Evolutionary conservation across 2,329 filamentous ascomycete genomes (phyloP).

Genomic region (Fusarium camptoceras): DNA sequence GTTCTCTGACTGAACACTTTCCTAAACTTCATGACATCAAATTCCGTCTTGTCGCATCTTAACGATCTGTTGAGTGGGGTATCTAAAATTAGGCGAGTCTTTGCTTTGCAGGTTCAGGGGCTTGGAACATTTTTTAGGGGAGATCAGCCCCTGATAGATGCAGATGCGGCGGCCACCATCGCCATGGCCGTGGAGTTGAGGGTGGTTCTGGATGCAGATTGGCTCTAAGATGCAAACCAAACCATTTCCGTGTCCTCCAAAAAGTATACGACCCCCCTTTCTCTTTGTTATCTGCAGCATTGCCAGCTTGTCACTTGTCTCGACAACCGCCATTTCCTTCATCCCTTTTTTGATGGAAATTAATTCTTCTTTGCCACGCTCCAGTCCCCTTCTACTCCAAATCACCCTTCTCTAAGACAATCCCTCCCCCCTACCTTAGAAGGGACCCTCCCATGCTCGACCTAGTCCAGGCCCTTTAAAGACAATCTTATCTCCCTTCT

Average conservation of each 20-base stretch:
- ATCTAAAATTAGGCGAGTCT: conserved; percentile 41
- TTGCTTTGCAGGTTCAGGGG: conserved; percentile 3
- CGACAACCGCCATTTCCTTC: conserved; percentile 11
- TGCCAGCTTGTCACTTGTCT: conserved; percentile 18
- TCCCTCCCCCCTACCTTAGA: conserved; percentile 22
- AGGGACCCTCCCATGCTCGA: conserved; percentile 40
- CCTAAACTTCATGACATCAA: conserved; percentile 34
- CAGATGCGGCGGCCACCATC: conserved; percentile 26
- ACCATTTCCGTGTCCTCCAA: conserved; percentile 25
- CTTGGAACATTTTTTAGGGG: neutral
- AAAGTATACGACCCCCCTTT: conserved; percentile 39
- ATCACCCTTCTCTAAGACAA: conserved; percentile 19
- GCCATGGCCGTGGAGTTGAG: conserved; percentile 23
- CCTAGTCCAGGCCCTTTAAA: conserved; percentile 44
- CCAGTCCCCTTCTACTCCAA: conserved; percentile 6
- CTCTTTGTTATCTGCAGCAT: conserved; percentile 9
- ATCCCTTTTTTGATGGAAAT: conserved; percentile 23
- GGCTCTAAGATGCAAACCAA: conserved; percentile 34
- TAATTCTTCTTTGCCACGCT: conserved; percentile 34
- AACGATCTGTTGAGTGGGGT: conserved; percentile 26
- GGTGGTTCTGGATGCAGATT: conserved; percentile 34
- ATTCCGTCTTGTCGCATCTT: conserved; percentile 10
- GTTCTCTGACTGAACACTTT: neutral
- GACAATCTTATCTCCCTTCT: conserved; percentile 29
- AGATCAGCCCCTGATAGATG: conserved; percentile 33